Percentiles rank a stretch among this genome's conserved stretches.
Evolutionary conservation across 352 stramenopile species (phyloP).

Genomic region (Pythium brachiatum): DNA sequence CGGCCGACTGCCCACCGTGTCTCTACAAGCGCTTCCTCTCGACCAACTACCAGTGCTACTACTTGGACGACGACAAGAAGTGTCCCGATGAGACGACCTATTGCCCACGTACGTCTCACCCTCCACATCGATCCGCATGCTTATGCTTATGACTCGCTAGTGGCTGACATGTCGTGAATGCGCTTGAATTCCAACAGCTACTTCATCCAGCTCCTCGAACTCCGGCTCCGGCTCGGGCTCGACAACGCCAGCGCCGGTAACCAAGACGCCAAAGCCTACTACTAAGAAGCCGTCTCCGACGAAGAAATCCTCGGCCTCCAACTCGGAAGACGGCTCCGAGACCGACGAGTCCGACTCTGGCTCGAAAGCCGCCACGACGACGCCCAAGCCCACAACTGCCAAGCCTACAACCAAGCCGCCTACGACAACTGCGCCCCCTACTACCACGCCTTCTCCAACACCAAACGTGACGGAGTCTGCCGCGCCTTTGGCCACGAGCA

Average conservation of each 20-base stretch:
- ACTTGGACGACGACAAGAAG: slow-evolving; percentile 8
- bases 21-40: slow-evolving; percentile 11
- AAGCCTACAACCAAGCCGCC: slow-evolving; percentile 25
- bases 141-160: neutral
- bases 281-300: slow-evolving; percentile 19
- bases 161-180: neutral
- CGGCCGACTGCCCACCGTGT: slow-evolving; percentile 15
- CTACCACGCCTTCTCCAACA: slow-evolving; percentile 21
- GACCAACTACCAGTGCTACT: slow-evolving; percentile 17
- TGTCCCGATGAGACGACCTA: slow-evolving; percentile 12
- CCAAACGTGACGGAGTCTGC: slow-evolving; percentile 7
- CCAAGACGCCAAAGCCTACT: slow-evolving; percentile 8
- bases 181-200: neutral
- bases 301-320: neutral
- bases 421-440: slow-evolving; percentile 24
- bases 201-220: neutral
- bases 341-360: slow-evolving; percentile 16
- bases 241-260: neutral
- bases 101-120: slow-evolving; percentile 9
- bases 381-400: slow-evolving; percentile 27
- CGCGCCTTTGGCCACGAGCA: slow-evolving; percentile 14
- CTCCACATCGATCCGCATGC: neutral
- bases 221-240: neutral
- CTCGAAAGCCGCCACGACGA: slow-evolving; percentile 26
- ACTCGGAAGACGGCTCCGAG: neutral